phyloP scores from a whole-genome alignment of 2,329 filamentous ascomycete genomes.

The Fusarium sp. region DNA sequence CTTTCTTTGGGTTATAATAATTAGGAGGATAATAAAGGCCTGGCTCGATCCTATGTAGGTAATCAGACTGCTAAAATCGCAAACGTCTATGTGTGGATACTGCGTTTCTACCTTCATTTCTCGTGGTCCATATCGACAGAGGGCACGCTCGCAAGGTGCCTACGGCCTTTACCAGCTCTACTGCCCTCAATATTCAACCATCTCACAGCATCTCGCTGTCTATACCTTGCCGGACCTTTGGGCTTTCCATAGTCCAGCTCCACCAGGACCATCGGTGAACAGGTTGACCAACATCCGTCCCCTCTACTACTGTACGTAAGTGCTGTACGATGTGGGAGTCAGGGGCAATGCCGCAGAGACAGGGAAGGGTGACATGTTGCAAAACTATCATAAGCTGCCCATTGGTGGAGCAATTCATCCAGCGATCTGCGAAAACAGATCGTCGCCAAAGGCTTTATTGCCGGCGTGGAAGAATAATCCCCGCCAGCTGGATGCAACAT shows the following conservation, averaged over 20 bases:
- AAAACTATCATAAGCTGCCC: background rate
- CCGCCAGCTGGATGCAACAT: background rate
- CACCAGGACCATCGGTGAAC: background rate
- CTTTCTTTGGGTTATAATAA: background rate
- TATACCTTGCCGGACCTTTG: background rate
- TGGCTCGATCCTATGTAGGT: background rate
- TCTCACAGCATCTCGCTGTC: background rate
- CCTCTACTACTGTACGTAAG: background rate
- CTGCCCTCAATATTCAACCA: background rate
- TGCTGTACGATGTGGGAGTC: too few relatives aligned
- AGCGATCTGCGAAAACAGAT: background rate
- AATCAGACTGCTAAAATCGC: background rate
- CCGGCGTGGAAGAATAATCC: background rate
- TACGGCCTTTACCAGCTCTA: background rate
- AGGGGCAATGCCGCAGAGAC: background rate
- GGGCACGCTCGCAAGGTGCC: too few relatives aligned
- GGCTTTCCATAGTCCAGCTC: background rate
- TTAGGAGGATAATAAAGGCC: background rate
- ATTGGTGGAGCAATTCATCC: background rate
- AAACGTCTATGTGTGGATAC: background rate
- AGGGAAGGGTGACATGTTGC: background rate
- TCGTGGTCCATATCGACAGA: background rate
- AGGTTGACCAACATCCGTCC: background rate
- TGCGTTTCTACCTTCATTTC: background rate
- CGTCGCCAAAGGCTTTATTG: background rate